Percentiles rank a stretch among this genome's conserved stretches.
phyloP scores from a whole-genome alignment of 768 basidiomycete species.

The Trametes punicea region DNA sequence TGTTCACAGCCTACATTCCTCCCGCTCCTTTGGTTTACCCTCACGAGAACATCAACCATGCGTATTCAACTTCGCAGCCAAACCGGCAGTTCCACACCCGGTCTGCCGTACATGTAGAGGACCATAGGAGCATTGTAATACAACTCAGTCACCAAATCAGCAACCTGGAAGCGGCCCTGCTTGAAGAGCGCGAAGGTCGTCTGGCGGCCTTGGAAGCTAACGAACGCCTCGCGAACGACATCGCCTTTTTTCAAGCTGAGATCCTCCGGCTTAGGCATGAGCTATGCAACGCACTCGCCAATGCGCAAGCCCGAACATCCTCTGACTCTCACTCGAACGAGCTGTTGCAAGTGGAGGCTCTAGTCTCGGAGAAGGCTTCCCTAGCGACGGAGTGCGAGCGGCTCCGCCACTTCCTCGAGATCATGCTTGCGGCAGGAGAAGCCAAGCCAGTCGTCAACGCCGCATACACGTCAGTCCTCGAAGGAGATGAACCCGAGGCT shows the following conservation, averaged over 20 bases:
- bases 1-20: conserved; percentile 8
- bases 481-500: conserved; percentile 21
- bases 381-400: conserved; percentile 17
- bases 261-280: conserved; percentile 9
- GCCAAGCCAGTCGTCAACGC: conserved; percentile 18
- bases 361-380: conserved; percentile 15
- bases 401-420: conserved; percentile 16
- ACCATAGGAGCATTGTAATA: background rate
- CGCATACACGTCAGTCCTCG: conserved; percentile 8
- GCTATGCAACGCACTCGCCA: conserved; percentile 6
- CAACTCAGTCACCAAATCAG: conserved; percentile 16
- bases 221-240: background rate
- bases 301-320: background rate
- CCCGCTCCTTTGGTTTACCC: conserved; percentile 1
- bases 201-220: conserved; percentile 1
- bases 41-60: background rate
- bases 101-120: too few relatives aligned
- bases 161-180: conserved; percentile 18
- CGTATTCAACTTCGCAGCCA: too few relatives aligned
- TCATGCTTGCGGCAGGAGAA: conserved; percentile 14
- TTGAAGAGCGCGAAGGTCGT: conserved; percentile 9
- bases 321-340: background rate
- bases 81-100: too few relatives aligned
- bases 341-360: background rate
- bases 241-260: conserved; percentile 7